Evolutionary conservation across 345 rosid species (phyloP).

Genomic region (Eucalyptus cloeziana): DNA sequence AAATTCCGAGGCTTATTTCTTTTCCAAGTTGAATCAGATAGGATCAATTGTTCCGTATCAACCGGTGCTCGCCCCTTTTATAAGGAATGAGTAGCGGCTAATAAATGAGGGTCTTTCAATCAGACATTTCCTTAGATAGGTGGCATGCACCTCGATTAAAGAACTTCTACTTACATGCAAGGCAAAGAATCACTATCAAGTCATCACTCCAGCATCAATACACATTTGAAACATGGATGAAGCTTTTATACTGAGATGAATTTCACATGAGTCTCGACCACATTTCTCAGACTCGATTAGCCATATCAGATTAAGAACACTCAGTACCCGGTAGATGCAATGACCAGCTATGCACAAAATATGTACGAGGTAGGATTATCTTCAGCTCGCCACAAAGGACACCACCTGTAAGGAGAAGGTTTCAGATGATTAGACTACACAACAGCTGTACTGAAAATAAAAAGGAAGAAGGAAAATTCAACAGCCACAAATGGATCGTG

Average conservation of each 20-base stretch:
- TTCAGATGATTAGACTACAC: background rate
- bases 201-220: background rate
- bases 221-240: background rate
- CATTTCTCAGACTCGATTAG: background rate
- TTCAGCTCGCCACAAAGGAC: background rate
- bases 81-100: background rate
- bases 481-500: too few species aligned
- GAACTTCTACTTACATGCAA: background rate
- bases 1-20: constrained; percentile 50
- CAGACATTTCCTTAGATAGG: background rate
- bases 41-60: background rate
- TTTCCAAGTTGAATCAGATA: constrained; percentile 31
- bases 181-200: background rate
- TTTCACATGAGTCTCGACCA: background rate
- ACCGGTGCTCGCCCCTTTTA: background rate
- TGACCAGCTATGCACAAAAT: background rate
- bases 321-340: background rate
- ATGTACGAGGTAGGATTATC: too few species aligned
- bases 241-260: background rate
- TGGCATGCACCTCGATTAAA: background rate
- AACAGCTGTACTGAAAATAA: rapidly evolving
- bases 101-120: background rate
- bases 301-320: background rate
- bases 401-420: background rate
- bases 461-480: too few species aligned